Base-by-base conservation (phyloP, 2,329 filamentous ascomycete species). In the Ophiostoma populinum region DNA sequence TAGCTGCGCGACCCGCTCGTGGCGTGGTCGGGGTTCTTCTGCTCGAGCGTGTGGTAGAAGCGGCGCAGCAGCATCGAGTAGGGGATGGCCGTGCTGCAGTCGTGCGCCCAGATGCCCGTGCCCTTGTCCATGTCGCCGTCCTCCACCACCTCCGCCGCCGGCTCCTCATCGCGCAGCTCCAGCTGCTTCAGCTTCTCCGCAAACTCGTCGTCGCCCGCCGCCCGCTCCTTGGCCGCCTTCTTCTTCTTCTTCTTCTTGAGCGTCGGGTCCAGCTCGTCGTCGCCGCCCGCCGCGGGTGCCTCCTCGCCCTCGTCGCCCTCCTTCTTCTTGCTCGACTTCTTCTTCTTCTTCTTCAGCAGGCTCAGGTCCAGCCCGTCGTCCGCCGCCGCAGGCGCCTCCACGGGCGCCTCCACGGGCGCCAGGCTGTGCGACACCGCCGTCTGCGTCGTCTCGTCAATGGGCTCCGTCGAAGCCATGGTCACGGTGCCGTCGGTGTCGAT, bases 11-110 rank as follows among this genome's bases (percentile, higher is more conserved):
- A 75, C 46, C 83, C 83, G 55, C 75, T 81, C 43, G 81, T 79
- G 45, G 87, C 78, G 51, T 95, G 79, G 56, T 98, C 90, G 49
- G 90, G 90, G 66, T 98, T 92, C 67, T 92, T 86, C 60, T 87
- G 81, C 58, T 90, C 76, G 44, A 98, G 75, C 46, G 92, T 79
- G 53, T 73, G 78, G 72, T 94, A 98, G 70, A 98, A 98, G 47
- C 90, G 82, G 51, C 68, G 70, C 45, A 95, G 75, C 34, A 98
- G 75, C 43, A 85, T 69, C 51, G 75, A 70, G 69, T 94, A 98
- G 52, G 69, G 75, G 58, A 95, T 83, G 44, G 75, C 57, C 53
- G 75, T 73, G 39, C 70, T 75, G 55, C 78, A 72, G 51, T 86
- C 74, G 63, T 93, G 85, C 45, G 68, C 62, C 82, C 83, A 94